Evolutionary conservation across 768 basidiomycete genomes (phyloP), one percentile per base, ranked within the genome.

Genomic region (Pleurotus djamor): DNA sequence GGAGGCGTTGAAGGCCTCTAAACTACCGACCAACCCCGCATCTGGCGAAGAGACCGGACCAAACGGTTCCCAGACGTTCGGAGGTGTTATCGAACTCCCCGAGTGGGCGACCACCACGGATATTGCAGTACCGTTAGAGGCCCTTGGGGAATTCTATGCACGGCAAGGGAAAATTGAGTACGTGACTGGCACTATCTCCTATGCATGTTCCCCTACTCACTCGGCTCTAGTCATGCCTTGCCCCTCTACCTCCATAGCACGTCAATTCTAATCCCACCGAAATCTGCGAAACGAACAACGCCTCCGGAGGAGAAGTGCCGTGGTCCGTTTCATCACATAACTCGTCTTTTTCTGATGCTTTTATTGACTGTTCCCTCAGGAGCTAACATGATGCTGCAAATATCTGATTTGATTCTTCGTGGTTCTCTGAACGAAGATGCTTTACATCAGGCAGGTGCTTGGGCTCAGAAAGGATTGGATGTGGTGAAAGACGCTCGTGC

Each of bases 231-330:
- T 21, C 86, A 81, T 62, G 87, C 89, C 0, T 13, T 61, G 16
- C 81, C 83, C 2, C 76, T 90, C 4, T 89, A 89, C 68, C 73
- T 88, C 8, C 86, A 86, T 61, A 85, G 87, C 6, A 78, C 87
- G 48, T 82, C 83, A 0, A 71, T 89, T 17, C 76, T 90, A 48
- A 74, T 88, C 13, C 85, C 84, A 3, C 75, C 77, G 1, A 58
- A 76, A n/a, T 74, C 77, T 1, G 66, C 69, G 58, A 67, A 68
- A 10, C 63, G 21, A 3, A 28, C 72, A 2, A 38, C 55, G n/a
- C 63, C 74, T 0, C 63, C 72, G 1, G 82, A 85, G 60, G 83
- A 88, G 60, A 76, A 75, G 52, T 91, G 89, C 65, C 74, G 84
- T 72, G 87, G 87, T 87, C 14, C 43, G 66, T 41, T 41, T n/a